Conservation (phyloP, 1,139 yeast species). For the Pichia sp. region DNA sequence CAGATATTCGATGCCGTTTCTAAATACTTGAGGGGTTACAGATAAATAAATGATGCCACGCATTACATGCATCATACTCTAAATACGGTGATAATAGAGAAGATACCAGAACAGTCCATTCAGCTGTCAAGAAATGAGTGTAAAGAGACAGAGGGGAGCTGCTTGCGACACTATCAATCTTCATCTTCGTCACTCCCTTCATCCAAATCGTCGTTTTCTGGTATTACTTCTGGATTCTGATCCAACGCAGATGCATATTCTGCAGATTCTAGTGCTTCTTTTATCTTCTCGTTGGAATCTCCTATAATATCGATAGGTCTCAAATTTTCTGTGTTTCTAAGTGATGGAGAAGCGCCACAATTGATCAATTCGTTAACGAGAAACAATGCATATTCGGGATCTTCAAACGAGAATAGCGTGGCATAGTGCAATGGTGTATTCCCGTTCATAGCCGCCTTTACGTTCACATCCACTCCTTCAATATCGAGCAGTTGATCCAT, state of each 20-base stretch:
- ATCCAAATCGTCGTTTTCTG: conserved; percentile 17
- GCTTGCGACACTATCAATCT: conserved; percentile 1
- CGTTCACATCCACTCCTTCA: conserved; percentile 89
- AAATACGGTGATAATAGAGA: too few species aligned
- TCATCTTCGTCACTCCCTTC: conserved; percentile 21
- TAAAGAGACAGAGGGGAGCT: too few species aligned
- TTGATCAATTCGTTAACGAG: conserved; percentile 77
- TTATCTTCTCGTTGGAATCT: conserved; percentile 44
- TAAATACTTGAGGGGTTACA: too few species aligned
- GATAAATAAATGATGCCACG: too few species aligned
- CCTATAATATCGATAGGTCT: conserved; percentile 64
- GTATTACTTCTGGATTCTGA: conserved; percentile 16
- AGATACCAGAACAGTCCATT: too few species aligned
- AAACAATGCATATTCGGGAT: conserved; percentile 81
- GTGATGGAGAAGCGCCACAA: conserved; percentile 80
- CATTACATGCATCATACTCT: too few species aligned
- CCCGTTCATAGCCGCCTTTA: conserved; percentile 60
- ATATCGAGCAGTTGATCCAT: conserved; percentile 76
- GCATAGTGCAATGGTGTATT: conserved; percentile 90
- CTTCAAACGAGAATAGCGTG: conserved; percentile 65
- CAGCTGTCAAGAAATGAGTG: too few species aligned
- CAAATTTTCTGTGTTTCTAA: conserved; percentile 51
- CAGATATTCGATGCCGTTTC: too few species aligned
- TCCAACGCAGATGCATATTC: conserved; percentile 37
- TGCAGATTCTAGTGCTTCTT: conserved; percentile 68